Conservation (phyloP, 2,329 filamentous ascomycete species). For the Sclerotinia subarctica region DNA sequence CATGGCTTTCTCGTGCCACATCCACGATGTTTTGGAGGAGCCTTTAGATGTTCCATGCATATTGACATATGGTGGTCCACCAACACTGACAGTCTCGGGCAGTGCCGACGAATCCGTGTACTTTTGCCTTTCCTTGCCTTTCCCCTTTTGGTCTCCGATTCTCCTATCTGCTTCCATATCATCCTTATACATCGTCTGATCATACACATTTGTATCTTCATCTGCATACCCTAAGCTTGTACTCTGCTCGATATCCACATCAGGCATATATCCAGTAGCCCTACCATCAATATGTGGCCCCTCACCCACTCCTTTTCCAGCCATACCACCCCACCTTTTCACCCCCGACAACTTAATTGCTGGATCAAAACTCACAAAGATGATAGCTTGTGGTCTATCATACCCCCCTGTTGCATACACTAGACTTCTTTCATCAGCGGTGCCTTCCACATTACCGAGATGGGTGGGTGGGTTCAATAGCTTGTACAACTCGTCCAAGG, state of each 20-base stretch:
- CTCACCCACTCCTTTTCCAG: conserved; percentile 30
- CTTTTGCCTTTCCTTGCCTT: conserved; percentile 27
- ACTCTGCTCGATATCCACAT: background rate
- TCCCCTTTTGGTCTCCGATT: conserved; percentile 31
- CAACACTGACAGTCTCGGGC: background rate
- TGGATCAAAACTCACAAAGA: conserved; percentile 47
- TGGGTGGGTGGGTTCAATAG: conserved; percentile 43
- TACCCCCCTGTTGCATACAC: conserved; percentile 43
- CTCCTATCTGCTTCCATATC: conserved; percentile 28
- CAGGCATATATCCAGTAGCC: conserved; percentile 24
- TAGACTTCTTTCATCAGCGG: conserved; percentile 48
- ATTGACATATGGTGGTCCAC: background rate
- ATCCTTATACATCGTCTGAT: conserved; percentile 21
- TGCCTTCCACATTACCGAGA: conserved; percentile 42
- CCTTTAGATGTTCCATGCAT: background rate
- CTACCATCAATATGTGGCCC: conserved; percentile 34
- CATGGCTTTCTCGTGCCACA: conserved; percentile 33
- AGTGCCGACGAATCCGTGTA: background rate
- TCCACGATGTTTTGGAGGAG: conserved; percentile 23
- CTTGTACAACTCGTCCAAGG: conserved; percentile 40
- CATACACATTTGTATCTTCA: background rate
- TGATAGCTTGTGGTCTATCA: conserved; percentile 38
- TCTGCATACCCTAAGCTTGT: background rate
- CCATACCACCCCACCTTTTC: conserved; percentile 30
- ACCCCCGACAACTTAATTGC: conserved; percentile 38